Evolutionary conservation across 1,284 basidiomycete genomes (phyloP).

Genomic region (Ganoderma sinense): DNA sequence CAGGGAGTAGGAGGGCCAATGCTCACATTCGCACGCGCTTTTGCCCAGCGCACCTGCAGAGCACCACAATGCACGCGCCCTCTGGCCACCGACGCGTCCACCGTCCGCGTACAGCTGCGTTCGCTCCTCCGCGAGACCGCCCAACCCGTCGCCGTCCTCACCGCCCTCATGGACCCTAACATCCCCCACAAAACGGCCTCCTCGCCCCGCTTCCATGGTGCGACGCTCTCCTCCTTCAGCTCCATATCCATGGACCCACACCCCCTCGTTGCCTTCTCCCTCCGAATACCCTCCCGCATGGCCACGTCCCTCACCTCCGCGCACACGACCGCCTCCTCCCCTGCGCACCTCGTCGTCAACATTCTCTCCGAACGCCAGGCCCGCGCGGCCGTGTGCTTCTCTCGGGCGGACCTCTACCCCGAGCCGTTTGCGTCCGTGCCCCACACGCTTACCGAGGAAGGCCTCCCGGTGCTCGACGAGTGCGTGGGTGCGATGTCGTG

Average conservation of each 20-base stretch:
- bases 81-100: constrained; percentile 10
- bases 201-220: constrained; percentile 71
- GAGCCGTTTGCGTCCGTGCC: constrained; percentile 56
- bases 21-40: neutral
- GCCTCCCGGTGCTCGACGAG: constrained; percentile 62
- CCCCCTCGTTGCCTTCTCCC: constrained; percentile 87
- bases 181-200: constrained; percentile 8
- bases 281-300: constrained; percentile 90
- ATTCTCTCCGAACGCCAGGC: constrained; percentile 70
- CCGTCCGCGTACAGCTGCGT: constrained; percentile 40
- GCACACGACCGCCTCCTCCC: constrained; percentile 27
- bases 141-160: constrained; percentile 51
- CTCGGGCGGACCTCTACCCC: constrained; percentile 67
- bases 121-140: constrained; percentile 48
- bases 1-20: neutral
- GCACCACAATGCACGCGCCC: neutral
- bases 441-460: constrained; percentile 55
- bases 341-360: constrained; percentile 70
- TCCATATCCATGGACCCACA: constrained; percentile 90
- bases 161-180: constrained; percentile 43
- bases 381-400: constrained; percentile 62
- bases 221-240: constrained; percentile 91
- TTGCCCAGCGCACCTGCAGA: constrained; percentile 2
- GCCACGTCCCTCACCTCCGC: constrained; percentile 62
- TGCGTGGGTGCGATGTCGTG: constrained; percentile 66